Evolutionary conservation across 345 rosid genomes (phyloP), one percentile per base, ranked within the genome.

Genomic region (Salix purpurea): DNA sequence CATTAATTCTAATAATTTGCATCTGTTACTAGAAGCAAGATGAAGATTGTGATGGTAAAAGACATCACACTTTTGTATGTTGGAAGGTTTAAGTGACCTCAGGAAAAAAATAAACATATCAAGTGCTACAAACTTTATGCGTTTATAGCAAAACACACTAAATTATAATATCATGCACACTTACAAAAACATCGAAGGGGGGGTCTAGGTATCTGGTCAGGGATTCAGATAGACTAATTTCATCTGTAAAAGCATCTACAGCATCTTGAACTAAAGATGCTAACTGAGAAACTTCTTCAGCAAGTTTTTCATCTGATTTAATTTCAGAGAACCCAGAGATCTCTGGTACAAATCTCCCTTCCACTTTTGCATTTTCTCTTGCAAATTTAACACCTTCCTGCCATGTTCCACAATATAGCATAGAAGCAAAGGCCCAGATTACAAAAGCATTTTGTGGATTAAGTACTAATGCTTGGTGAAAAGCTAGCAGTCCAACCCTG

Each of bases 401-500:
- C 99, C 97, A 92, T 46, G 81, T 74, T 75, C 98, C 91, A 74
- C 87, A 87, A 83, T 84, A 86, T 23, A 96, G 88, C 54, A 88
- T 83, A 77, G 91, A 92, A 32, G 96, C 98, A 58, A 93, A 91
- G 5, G 90, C 90, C 76, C 80, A 77, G 44, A 93, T 75, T 23
- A 90, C 92, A 80, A 81, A 72, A 72, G 91, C 90, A 77, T 96
- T 91, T 81, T 92, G 99, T 74, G 98, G 97, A 67, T 86, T 77
- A 60, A 83, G 79, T 72, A 90, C 90, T 76, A 96, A 80, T 81
- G 99, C 92, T 50, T 73, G 89, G 86, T 96, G 99, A 85, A 96
- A 91, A 28, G 94, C 93, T 83, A 96, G 83, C 50, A 96, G 79
- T 76, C 91, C 92, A 84, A 93, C 74, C 99, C 99, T 93, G 88